Evolutionary conservation across 2,329 filamentous ascomycete species (phyloP).

Genomic region (Paraconiothyrium brasiliense): DNA sequence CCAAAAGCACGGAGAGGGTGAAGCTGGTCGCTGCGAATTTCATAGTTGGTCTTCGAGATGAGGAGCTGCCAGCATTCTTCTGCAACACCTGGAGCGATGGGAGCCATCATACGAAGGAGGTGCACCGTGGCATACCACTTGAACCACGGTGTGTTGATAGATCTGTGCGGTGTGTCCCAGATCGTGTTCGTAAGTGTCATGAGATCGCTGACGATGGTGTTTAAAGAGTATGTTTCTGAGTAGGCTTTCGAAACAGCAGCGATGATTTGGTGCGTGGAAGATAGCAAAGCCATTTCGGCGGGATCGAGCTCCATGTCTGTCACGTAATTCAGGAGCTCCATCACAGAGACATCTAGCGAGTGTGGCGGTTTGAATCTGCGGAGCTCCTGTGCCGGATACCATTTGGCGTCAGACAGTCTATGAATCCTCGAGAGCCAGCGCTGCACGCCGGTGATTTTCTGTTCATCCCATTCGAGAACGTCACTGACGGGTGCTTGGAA

Average conservation of each 20-base stretch:
- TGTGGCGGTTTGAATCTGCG: constrained; percentile 29
- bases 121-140: constrained; percentile 61
- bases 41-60: constrained; percentile 38
- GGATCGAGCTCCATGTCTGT: constrained; percentile 20
- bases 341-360: constrained; percentile 39
- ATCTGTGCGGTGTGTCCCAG: constrained; percentile 35
- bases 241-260: constrained; percentile 73
- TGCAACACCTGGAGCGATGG: constrained; percentile 80
- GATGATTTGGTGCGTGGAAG: constrained; percentile 73
- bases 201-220: constrained; percentile 83
- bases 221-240: constrained; percentile 77
- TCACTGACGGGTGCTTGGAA: constrained; percentile 88
- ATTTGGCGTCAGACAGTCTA: constrained; percentile 56
- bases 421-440: constrained; percentile 79
- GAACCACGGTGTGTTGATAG: constrained; percentile 55
- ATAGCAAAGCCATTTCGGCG: constrained; percentile 64
- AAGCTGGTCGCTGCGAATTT: constrained; percentile 17
- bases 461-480: constrained; percentile 86
- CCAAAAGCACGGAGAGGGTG: constrained; percentile 19
- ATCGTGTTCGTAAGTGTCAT: constrained; percentile 79
- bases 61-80: constrained; percentile 82
- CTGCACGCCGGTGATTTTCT: constrained; percentile 81
- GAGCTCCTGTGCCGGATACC: constrained; percentile 34
- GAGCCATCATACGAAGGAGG: constrained; percentile 77
- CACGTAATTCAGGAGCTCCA: constrained; percentile 27